phyloP scores from a whole-genome alignment of 768 basidiomycete species.

The Russula lepida region DNA sequence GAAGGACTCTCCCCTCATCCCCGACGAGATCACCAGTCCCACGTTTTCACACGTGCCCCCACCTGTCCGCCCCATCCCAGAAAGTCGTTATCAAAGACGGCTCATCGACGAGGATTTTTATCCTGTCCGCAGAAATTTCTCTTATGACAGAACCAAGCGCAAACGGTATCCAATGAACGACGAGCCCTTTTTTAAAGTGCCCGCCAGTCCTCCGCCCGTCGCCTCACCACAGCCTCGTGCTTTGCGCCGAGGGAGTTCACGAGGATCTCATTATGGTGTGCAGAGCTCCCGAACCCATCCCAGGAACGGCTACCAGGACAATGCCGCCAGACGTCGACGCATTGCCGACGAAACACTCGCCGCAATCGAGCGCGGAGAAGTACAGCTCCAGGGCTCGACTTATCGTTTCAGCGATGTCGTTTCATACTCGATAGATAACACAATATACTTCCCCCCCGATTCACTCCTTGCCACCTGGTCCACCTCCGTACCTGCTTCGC shows the following conservation, averaged over 20 bases:
- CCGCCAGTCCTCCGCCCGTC: not conserved
- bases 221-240: constrained; percentile 8
- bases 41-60: constrained; percentile 3
- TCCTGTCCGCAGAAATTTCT: not conserved
- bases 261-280: not conserved
- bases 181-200: not conserved
- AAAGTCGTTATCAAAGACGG: constrained; percentile 7
- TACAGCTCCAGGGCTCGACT: constrained; percentile 25
- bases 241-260: not conserved
- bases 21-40: constrained; percentile 3
- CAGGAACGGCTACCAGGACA: not conserved
- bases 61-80: not conserved
- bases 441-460: constrained; percentile 46
- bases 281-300: not conserved
- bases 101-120: constrained; percentile 13
- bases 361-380: constrained; percentile 41
- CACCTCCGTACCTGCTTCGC: constrained; percentile 12
- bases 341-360: constrained; percentile 47
- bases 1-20: not conserved
- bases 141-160: not conserved
- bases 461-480: constrained; percentile 42
- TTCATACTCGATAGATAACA: constrained; percentile 33
- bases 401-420: constrained; percentile 32
- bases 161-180: constrained; percentile 6
- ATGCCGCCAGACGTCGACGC: constrained; percentile 1